Conservation (phyloP, 306 rosid species). For the Hippophae gyantsensis region DNA sequence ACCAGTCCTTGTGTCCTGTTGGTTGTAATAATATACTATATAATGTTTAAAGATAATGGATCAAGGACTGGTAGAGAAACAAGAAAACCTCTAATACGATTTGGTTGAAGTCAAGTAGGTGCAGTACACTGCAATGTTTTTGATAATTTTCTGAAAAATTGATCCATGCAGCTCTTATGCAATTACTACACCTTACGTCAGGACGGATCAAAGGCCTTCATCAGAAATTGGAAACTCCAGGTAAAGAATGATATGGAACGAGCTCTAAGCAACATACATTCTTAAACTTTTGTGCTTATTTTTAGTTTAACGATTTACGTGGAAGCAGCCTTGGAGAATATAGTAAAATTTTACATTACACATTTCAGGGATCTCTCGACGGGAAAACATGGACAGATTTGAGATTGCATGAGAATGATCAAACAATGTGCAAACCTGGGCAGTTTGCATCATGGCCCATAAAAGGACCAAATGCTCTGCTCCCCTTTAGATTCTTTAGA, state of each 20-base stretch:
- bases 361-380: conserved; percentile 67
- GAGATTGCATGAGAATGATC: conserved; percentile 70
- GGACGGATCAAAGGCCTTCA: conserved; percentile 80
- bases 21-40: too few relatives aligned
- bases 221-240: conserved; percentile 81
- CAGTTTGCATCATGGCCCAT: conserved; percentile 94
- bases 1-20: too few relatives aligned
- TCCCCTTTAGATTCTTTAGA: conserved; percentile 68
- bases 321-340: too few relatives aligned
- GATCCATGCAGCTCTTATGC: conserved; percentile 73
- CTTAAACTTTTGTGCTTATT: not conserved
- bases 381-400: conserved; percentile 73
- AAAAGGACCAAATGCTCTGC: conserved; percentile 59
- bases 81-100: too few relatives aligned
- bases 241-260: conserved; percentile 20
- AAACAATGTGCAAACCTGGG: conserved; percentile 65
- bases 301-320: too few relatives aligned
- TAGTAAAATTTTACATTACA: not conserved
- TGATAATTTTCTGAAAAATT: conserved; percentile 14
- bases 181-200: conserved; percentile 79
- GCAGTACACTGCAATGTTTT: not conserved
- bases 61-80: too few relatives aligned
- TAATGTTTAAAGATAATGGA: too few relatives aligned
- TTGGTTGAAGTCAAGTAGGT: not conserved
- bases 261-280: not conserved